phyloP scores from a whole-genome alignment of 768 basidiomycete species.

The Tremella yokohamensis region DNA sequence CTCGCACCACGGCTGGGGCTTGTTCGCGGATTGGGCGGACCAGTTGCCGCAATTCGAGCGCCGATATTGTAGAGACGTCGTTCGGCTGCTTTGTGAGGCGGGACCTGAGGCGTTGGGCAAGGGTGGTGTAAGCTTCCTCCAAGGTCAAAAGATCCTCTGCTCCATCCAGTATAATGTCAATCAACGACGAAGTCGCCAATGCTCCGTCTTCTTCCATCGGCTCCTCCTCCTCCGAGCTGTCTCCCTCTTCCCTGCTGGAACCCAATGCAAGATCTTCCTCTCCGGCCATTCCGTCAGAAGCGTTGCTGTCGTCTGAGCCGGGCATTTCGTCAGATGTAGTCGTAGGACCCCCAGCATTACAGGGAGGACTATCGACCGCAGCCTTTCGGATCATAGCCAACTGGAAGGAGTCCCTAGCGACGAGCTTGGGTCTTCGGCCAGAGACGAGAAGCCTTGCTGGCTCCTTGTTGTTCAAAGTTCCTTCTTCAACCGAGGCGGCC shows the following conservation, averaged over 20 bases:
- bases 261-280: background rate
- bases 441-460: constrained; percentile 34
- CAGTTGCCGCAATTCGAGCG: constrained; percentile 15
- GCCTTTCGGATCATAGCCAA: constrained; percentile 28
- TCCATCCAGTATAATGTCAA: constrained; percentile 44
- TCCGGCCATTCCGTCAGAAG: constrained; percentile 9
- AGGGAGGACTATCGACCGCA: constrained; percentile 11
- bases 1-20: constrained; percentile 40
- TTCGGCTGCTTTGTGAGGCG: constrained; percentile 9
- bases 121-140: constrained; percentile 48
- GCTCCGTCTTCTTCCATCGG: constrained; percentile 28
- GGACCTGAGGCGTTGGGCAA: constrained; percentile 28
- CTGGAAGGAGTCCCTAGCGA: constrained; percentile 41
- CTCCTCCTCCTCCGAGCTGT: constrained; percentile 31
- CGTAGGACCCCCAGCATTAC: constrained; percentile 10
- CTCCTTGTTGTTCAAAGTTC: constrained; percentile 46
- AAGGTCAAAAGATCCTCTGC: constrained; percentile 46
- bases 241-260: constrained; percentile 10
- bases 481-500: constrained; percentile 43
- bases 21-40: constrained; percentile 35
- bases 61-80: constrained; percentile 3
- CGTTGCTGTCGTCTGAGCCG: constrained; percentile 32
- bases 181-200: constrained; percentile 31
- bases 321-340: constrained; percentile 18
- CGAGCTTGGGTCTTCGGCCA: constrained; percentile 34